Percentiles rank a stretch among this genome's conserved stretches.
phyloP scores from a whole-genome alignment of 2,329 filamentous ascomycete species.

The Rhynchosporium secalis region DNA sequence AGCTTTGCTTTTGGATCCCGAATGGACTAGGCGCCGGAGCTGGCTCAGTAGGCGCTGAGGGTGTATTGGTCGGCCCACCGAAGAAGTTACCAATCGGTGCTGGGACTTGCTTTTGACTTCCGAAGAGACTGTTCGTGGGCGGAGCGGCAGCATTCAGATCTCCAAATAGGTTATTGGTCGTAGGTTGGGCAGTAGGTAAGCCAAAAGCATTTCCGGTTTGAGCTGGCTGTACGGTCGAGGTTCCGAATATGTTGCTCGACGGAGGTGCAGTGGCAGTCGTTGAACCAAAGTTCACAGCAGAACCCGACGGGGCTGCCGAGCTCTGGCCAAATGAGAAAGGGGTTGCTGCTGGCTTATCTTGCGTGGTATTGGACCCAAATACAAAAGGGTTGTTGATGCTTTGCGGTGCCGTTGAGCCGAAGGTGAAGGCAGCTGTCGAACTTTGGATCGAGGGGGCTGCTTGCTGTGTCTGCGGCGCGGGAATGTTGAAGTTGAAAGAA shows the following conservation, averaged over 20 bases:
- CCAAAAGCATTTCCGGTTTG: constrained; percentile 13
- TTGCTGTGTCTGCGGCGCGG: constrained; percentile 1
- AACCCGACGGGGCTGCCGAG: constrained; percentile 9
- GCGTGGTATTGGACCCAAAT: constrained; percentile 18
- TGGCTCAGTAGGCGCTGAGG: neutral
- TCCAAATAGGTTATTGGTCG: constrained; percentile 21
- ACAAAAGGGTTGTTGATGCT: constrained; percentile 15
- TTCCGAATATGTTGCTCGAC: constrained; percentile 23
- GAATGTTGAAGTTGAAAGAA: constrained; percentile 10
- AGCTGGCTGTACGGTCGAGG: constrained; percentile 12
- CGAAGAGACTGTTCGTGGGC: constrained; percentile 19
- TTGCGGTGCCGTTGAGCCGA: constrained; percentile 11
- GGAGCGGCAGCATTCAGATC: constrained; percentile 12
- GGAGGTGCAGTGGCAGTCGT: neutral
- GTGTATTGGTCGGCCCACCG: constrained; percentile 11
- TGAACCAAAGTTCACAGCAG: constrained; percentile 15
- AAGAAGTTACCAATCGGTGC: constrained; percentile 19
- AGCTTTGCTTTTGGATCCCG: constrained; percentile 8
- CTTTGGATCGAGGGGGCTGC: constrained; percentile 1
- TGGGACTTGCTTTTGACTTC: constrained; percentile 15
- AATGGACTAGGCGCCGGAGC: constrained; percentile 4
- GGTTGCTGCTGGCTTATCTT: constrained; percentile 19
- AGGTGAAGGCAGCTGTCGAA: constrained; percentile 12
- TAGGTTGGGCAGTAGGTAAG: constrained; percentile 6
- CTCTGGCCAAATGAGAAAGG: constrained; percentile 22